A percentile compares a stretch with the other conserved stretches of the same genome.
Conservation (phyloP, 768 basidiomycete species). For the Pisolithus tinctorius region DNA sequence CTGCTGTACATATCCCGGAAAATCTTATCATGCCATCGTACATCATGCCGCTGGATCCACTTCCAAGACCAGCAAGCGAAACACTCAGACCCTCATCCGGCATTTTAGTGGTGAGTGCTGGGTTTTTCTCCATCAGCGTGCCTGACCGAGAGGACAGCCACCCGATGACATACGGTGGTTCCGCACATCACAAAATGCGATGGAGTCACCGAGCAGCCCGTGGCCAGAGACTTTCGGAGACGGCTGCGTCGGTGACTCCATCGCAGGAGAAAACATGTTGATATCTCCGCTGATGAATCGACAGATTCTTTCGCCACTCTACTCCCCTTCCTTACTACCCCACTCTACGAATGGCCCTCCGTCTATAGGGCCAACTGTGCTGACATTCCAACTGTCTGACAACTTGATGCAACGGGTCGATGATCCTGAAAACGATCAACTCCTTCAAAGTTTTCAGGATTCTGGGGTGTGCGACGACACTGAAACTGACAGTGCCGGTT, state of each 20-base stretch:
- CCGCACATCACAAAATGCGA: slow-evolving; percentile 6
- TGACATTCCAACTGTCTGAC: slow-evolving; percentile 27
- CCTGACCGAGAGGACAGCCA: slow-evolving; percentile 17
- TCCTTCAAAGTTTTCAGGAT: slow-evolving; percentile 12
- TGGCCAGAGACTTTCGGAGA: slow-evolving; percentile 25
- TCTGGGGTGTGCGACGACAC: slow-evolving; percentile 13
- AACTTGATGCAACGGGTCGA: slow-evolving; percentile 17
- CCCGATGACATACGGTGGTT: slow-evolving; percentile 9
- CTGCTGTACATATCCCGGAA: slow-evolving; percentile 10
- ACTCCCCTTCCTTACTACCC: slow-evolving; percentile 1
- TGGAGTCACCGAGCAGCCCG: slow-evolving; percentile 23
- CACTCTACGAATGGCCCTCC: slow-evolving; percentile 7
- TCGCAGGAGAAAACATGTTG: slow-evolving; percentile 15
- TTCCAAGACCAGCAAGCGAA: neutral
- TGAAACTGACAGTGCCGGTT: slow-evolving; percentile 4
- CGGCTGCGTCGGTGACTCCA: slow-evolving; percentile 24
- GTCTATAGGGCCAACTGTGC: slow-evolving; percentile 18
- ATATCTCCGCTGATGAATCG: slow-evolving; percentile 28
- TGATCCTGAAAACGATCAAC: slow-evolving; percentile 21
- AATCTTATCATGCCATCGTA: slow-evolving; percentile 8
- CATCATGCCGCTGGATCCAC: slow-evolving; percentile 6
- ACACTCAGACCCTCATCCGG: too few relatives aligned
- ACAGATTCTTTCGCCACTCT: slow-evolving; percentile 17
- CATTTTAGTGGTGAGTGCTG: slow-evolving; percentile 12
- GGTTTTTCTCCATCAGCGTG: neutral